phyloP scores from a whole-genome alignment of 768 basidiomycete genomes.

The Amanita phalloides region DNA sequence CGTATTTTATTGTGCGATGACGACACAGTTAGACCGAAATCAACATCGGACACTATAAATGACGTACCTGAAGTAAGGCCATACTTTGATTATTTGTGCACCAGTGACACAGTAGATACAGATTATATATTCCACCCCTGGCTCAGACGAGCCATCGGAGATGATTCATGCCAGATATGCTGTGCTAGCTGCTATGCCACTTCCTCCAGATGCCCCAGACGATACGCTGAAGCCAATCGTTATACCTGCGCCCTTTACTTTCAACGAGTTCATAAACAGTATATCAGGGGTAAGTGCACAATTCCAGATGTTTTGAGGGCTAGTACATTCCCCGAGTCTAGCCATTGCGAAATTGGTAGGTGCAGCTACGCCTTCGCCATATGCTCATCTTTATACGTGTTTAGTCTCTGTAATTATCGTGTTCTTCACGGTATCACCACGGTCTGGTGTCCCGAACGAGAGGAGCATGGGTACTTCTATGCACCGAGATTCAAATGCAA shows the following conservation, averaged over 20 bases:
- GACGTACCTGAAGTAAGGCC: constrained; percentile 51
- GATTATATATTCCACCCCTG: constrained; percentile 3
- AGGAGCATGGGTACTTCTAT: constrained; percentile 75
- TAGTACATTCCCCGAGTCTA: constrained; percentile 16
- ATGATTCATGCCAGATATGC: constrained; percentile 41
- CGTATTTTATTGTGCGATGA: not conserved
- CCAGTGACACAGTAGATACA: not conserved
- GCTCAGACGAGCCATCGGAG: constrained; percentile 6
- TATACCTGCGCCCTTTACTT: constrained; percentile 49
- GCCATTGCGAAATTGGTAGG: constrained; percentile 51
- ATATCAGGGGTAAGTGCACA: constrained; percentile 3
- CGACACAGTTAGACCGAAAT: not conserved
- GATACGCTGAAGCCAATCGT: constrained; percentile 60
- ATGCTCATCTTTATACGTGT: not conserved
- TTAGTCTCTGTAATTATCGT: constrained; percentile 56
- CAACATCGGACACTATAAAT: not conserved
- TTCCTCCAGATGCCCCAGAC: constrained; percentile 53
- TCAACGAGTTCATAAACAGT: constrained; percentile 37
- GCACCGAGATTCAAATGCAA: constrained; percentile 66
- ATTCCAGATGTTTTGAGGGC: not conserved
- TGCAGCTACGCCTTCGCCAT: not conserved
- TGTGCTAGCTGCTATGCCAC: constrained; percentile 46
- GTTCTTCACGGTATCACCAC: constrained; percentile 60
- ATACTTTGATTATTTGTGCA: not conserved
- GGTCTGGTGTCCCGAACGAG: constrained; percentile 70